Conservation (phyloP, 371 early-diverging fungal species). For the Nematocida minor region DNA sequence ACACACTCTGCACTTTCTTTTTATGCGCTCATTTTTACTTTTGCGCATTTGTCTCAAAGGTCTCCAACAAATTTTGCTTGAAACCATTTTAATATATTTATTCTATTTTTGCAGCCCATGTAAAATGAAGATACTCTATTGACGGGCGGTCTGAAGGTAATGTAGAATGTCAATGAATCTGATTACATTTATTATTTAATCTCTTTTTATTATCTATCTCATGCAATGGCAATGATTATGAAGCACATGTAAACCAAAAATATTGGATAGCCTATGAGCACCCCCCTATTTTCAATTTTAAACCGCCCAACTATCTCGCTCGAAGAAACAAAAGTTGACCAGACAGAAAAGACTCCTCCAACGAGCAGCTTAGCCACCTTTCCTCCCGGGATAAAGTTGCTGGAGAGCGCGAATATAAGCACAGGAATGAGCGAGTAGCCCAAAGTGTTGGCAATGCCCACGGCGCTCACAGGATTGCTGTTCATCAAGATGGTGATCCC, state of each 20-base stretch:
- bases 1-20: too few species aligned
- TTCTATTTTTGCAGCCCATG: constrained; percentile 7
- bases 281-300: constrained; percentile 41
- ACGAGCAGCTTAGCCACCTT: constrained; percentile 1
- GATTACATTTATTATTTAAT: constrained; percentile 41
- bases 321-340: constrained; percentile 53
- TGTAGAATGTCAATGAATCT: constrained; percentile 48
- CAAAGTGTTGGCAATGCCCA: constrained; percentile 52
- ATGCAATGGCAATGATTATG: constrained; percentile 60
- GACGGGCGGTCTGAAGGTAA: constrained; percentile 57
- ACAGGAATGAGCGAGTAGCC: constrained; percentile 65
- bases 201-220: neutral
- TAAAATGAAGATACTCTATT: constrained; percentile 43
- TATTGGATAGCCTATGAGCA: constrained; percentile 62
- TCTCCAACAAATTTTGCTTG: neutral
- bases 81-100: neutral
- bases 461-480: constrained; percentile 5
- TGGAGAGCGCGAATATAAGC: constrained; percentile 51
- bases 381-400: constrained; percentile 33
- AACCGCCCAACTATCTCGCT: constrained; percentile 48
- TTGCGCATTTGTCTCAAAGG: neutral
- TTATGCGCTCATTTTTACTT: too few species aligned
- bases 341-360: constrained; percentile 39
- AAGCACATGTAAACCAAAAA: constrained; percentile 61
- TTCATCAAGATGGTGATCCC: constrained; percentile 53